phyloP scores from a whole-genome alignment of 805 yeast genomes.

The Diddensiella santjacobensis region DNA sequence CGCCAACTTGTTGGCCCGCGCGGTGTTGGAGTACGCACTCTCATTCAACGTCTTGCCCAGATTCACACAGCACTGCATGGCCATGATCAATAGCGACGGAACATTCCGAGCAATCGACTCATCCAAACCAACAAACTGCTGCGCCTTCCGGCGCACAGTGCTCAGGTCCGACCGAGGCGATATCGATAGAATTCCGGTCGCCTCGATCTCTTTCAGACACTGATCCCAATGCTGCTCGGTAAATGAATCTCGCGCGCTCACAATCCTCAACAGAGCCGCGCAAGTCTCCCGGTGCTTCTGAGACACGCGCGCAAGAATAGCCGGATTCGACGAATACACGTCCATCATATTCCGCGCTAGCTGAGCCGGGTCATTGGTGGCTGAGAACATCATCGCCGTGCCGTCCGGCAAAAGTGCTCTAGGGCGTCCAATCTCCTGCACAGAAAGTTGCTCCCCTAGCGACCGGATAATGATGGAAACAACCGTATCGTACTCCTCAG shows the following conservation, averaged over 20 bases:
- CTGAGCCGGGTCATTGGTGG: conserved; percentile 35
- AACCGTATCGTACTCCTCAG: conserved; percentile 84
- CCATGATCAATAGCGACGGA: conserved; percentile 73
- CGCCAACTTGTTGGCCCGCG: conserved; percentile 51
- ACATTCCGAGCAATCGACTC: conserved; percentile 73
- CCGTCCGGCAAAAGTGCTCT: conserved; percentile 35
- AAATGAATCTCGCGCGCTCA: conserved; percentile 60
- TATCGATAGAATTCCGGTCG: conserved; percentile 65
- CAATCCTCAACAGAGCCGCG: conserved; percentile 57
- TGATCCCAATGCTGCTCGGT: conserved; percentile 55
- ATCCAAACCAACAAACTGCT: conserved; percentile 60
- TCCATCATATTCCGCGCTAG: conserved; percentile 38
- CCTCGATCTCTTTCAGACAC: conserved; percentile 52
- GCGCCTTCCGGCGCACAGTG: conserved; percentile 62
- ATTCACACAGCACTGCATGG: conserved; percentile 72
- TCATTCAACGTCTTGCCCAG: conserved; percentile 39
- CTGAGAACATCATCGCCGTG: conserved; percentile 30
- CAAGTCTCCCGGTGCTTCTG: conserved; percentile 61
- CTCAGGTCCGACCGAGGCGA: conserved; percentile 42
- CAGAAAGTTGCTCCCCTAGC: conserved; percentile 71
- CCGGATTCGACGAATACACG: conserved; percentile 49
- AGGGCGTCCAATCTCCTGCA: conserved; percentile 64
- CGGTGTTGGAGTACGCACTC: conserved; percentile 41
- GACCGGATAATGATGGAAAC: conserved; percentile 67
- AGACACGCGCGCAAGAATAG: conserved; percentile 54